Evolutionary conservation across 1,284 basidiomycete species (phyloP).

Genomic region (Singerocomus rubriflavus): DNA sequence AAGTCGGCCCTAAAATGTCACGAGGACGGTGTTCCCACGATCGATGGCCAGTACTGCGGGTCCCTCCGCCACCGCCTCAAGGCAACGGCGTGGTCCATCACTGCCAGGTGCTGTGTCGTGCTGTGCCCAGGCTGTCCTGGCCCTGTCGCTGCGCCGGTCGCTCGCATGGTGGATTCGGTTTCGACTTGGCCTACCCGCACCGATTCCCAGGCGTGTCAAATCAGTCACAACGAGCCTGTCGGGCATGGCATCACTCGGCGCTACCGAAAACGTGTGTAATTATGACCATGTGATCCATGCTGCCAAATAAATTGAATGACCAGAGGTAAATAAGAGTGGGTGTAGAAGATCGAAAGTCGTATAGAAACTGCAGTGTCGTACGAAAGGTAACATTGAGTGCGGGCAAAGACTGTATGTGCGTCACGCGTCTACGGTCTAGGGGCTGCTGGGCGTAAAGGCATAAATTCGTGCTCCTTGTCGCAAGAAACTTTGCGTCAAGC

Average conservation of each 20-base stretch:
- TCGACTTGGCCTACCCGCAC: background rate
- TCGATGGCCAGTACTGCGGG: conserved; percentile 1
- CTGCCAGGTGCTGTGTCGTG: conserved; percentile 15
- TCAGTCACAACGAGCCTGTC: background rate
- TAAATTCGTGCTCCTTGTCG: conserved; percentile 78
- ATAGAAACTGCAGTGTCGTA: conserved; percentile 19
- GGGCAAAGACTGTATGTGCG: conserved; percentile 5
- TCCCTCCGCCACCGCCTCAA: conserved; percentile 23
- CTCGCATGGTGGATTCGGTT: background rate
- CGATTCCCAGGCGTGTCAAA: conserved; percentile 22
- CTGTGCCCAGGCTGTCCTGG: conserved; percentile 7
- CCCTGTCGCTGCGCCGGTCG: background rate
- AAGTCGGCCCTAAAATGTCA: conserved; percentile 28
- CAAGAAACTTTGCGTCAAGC: conserved; percentile 62
- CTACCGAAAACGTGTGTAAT: conserved; percentile 21
- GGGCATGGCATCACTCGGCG: background rate
- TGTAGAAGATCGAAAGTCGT: conserved; percentile 30
- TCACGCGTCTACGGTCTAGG: conserved; percentile 31
- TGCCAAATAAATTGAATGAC: conserved; percentile 11
- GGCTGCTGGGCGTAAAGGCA: conserved; percentile 41
- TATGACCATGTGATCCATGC: conserved; percentile 15
- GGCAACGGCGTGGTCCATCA: conserved; percentile 15
- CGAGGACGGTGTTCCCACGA: conserved; percentile 23
- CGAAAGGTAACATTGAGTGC: conserved; percentile 9
- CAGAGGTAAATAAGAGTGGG: conserved; percentile 23